Evolutionary conservation across 805 yeast species (phyloP), one percentile per base, ranked within the genome.

Genomic region (Lipomyces lipofer): DNA sequence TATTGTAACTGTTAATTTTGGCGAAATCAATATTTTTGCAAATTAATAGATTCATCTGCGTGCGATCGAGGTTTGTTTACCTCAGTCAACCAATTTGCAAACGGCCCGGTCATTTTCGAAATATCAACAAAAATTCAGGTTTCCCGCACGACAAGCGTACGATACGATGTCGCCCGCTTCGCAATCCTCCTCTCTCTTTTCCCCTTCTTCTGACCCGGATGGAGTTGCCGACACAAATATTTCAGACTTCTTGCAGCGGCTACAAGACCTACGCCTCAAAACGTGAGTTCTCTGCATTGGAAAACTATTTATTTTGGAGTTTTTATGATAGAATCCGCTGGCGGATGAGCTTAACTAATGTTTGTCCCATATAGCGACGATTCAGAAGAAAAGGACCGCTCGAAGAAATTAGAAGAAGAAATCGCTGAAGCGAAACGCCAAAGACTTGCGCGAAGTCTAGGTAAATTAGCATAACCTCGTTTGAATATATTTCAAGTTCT

Each of bases 391-490:
- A n/a, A 40, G 17, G 52, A 43, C 10, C 43, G 60, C 12, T 35
- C 54, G 12, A 27, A 27, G 36, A 25, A 40, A 22, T 30, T 56
- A 15, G 60, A 53, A 36, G 43, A 49, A 32, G 60, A 56, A 36
- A 53, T 56, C n/a, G 60, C 49, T 15, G 58, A 52, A 35, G 52
- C 55, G 1, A 43, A 48, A 19, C 17, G 51, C 12, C 58, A 49
- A 30, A 42, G 60, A n/a, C 45, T 45, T 7, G 58, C 58, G 13
- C 48, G 60, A 9, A 17, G 54, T 29, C 46, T 39, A 32, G 60
- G 60, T 56, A 47, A 21, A 35, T 19, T 27, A 7, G 13, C 10
- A 21, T 32, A 19, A 24, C n/a, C 21, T 21, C 17, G 25, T 9
- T 17, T 13, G 36, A 6, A 12, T 17, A 22, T 19, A 6, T 29